Conservation (phyloP, 352 stramenopile genomes). For the Pythium brachiatum region DNA sequence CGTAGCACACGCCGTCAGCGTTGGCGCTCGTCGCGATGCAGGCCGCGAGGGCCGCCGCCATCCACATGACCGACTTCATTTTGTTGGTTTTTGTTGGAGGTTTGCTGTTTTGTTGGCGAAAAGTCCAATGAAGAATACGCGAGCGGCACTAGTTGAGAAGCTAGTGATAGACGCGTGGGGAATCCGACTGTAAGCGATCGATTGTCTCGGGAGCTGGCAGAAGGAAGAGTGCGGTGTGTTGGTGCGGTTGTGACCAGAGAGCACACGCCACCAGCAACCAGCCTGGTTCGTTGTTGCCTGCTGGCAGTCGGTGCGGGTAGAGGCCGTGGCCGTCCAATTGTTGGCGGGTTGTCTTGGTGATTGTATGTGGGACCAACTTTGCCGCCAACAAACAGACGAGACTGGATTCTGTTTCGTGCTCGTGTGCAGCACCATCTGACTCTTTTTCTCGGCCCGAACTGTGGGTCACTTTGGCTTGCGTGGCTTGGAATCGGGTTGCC, state of each 20-base stretch:
- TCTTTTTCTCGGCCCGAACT: background rate
- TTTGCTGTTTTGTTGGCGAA: slow-evolving; percentile 1
- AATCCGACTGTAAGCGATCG: background rate
- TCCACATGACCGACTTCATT: slow-evolving; percentile 40
- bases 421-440: background rate
- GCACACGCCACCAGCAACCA: slow-evolving; percentile 1
- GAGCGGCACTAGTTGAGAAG: background rate
- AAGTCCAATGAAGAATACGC: background rate
- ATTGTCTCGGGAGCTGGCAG: slow-evolving; percentile 19
- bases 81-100: slow-evolving; percentile 8
- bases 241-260: background rate
- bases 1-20: slow-evolving; percentile 68
- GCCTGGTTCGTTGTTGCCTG: slow-evolving; percentile 1
- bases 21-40: slow-evolving; percentile 36
- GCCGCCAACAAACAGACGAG: background rate
- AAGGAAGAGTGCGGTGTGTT: slow-evolving; percentile 21
- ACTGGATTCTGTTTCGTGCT: slow-evolving; percentile 2
- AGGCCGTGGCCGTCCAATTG: background rate
- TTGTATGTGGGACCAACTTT: background rate
- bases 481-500: background rate
- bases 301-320: background rate
- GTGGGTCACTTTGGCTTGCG: background rate
- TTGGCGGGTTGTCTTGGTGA: background rate
- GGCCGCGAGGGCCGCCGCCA: slow-evolving; percentile 35
- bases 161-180: slow-evolving; percentile 11